phyloP scores from a whole-genome alignment of 2,329 filamentous ascomycete species.

The Penicillium palitans region DNA sequence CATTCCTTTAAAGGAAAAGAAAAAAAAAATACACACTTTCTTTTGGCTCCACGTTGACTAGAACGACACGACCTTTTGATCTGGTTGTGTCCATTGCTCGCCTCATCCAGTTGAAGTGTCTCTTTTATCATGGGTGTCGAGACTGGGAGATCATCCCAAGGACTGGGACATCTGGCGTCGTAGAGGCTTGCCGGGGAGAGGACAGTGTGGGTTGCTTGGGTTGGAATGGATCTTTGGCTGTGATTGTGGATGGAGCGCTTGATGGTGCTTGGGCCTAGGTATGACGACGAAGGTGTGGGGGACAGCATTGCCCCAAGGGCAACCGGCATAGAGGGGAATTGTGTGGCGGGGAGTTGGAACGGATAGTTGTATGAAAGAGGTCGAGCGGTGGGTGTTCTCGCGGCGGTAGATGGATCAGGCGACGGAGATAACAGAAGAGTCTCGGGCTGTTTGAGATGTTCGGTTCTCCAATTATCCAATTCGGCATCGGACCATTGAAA shows the following conservation, averaged over 20 bases:
- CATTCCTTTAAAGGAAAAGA: background rate
- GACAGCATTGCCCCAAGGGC: background rate
- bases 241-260: background rate
- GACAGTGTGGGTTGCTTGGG: background rate
- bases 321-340: background rate
- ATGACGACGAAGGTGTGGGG: background rate
- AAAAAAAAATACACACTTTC: background rate
- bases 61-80: background rate
- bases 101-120: too few species aligned
- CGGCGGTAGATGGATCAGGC: background rate
- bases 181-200: constrained; percentile 1
- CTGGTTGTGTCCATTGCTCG: background rate
- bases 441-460: background rate
- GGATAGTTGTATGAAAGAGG: background rate
- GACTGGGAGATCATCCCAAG: background rate
- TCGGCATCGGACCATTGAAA: background rate
- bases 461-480: background rate
- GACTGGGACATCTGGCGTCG: background rate
- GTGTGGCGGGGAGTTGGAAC: background rate
- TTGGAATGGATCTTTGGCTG: background rate
- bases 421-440: background rate
- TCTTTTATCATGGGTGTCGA: background rate
- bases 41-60: background rate
- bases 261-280: background rate
- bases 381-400: background rate